Evolutionary conservation across 1,284 basidiomycete genomes (phyloP).

Genomic region (Quambalaria eucalypti): DNA sequence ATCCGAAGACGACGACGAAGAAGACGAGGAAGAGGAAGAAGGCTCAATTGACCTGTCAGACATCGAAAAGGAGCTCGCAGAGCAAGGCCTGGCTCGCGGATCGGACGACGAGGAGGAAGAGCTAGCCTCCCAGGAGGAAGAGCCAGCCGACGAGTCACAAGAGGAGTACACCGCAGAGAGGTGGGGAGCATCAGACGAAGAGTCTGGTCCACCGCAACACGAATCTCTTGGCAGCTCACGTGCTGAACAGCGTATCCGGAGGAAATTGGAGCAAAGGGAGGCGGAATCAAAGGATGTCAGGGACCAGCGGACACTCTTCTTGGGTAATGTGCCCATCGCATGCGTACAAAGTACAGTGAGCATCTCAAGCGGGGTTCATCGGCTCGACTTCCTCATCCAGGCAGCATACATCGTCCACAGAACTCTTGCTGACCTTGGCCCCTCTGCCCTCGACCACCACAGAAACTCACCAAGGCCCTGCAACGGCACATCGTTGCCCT

Average conservation of each 20-base stretch:
- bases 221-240: constrained; percentile 39
- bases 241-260: constrained; percentile 10
- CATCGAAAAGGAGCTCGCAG: neutral
- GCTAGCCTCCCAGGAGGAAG: constrained; percentile 3
- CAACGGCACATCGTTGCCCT: constrained; percentile 43
- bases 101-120: neutral
- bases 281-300: constrained; percentile 46
- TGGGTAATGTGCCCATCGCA: constrained; percentile 79
- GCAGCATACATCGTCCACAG: too few species aligned
- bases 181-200: neutral
- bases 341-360: constrained; percentile 65
- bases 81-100: neutral
- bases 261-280: constrained; percentile 18
- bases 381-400: too few species aligned
- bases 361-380: too few species aligned
- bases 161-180: constrained; percentile 15
- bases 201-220: constrained; percentile 43
- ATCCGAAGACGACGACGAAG: constrained; percentile 15
- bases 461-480: constrained; percentile 38
- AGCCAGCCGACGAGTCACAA: constrained; percentile 5
- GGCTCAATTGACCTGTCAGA: neutral
- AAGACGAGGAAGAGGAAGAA: constrained; percentile 17
- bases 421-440: too few species aligned
- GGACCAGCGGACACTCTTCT: constrained; percentile 75
- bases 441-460: neutral